Evolutionary conservation across 2,329 filamentous ascomycete species (phyloP).

Genomic region (Helicocarpus griseus): DNA sequence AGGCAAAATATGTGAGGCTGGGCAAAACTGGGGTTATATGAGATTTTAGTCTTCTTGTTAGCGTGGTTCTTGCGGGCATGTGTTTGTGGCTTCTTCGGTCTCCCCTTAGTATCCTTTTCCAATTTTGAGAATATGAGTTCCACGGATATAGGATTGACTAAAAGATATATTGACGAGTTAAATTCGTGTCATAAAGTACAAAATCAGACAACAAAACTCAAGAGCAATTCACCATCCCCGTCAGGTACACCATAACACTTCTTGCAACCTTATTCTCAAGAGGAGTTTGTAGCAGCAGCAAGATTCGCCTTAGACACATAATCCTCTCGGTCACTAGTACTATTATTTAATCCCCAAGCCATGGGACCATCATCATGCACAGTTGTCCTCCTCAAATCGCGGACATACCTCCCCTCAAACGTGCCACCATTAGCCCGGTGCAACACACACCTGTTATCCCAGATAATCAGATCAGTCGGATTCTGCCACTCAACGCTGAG

Average conservation of each 20-base stretch:
- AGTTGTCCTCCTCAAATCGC: slow-evolving; percentile 49
- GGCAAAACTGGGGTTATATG: too few species aligned
- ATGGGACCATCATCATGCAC: slow-evolving; percentile 40
- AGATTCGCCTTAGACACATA: background rate
- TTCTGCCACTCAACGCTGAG: slow-evolving; percentile 41
- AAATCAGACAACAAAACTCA: too few species aligned
- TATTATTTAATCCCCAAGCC: slow-evolving; percentile 35
- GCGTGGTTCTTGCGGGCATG: too few species aligned
- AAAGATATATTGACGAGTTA: too few species aligned
- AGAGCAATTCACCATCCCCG: too few species aligned
- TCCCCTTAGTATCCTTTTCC: too few species aligned
- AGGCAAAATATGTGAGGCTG: background rate
- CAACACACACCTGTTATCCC: slow-evolving; percentile 51
- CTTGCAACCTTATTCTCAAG: background rate
- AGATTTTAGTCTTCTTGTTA: too few species aligned
- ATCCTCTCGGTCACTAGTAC: background rate
- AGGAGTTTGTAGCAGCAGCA: background rate
- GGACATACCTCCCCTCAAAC: slow-evolving; percentile 39
- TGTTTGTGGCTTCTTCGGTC: too few species aligned
- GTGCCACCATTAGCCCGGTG: slow-evolving; percentile 43
- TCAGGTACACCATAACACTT: too few species aligned
- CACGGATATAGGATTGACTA: too few species aligned
- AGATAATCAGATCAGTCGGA: slow-evolving; percentile 44
- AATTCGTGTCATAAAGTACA: too few species aligned
- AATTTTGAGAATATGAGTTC: too few species aligned